phyloP scores from a whole-genome alignment of 805 yeast genomes.

The Candida loeiensis region DNA sequence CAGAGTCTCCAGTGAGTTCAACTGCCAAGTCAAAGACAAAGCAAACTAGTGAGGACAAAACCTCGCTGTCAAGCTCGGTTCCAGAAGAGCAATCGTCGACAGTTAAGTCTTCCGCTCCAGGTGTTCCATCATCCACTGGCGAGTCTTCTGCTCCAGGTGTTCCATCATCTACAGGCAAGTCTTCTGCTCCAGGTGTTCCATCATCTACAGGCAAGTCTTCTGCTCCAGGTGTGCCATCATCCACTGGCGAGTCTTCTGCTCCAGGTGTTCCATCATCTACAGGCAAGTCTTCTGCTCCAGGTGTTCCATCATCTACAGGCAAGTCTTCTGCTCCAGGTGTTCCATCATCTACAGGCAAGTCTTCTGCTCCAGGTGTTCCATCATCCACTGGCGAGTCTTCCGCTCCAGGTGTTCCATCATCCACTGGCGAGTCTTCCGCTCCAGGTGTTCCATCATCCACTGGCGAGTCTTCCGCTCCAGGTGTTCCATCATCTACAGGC shows the following conservation, averaged over 20 bases:
- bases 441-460: not conserved
- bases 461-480: not conserved
- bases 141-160: constrained; percentile 1
- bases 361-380: not conserved
- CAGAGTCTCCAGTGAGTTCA: no score
- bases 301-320: constrained; percentile 2
- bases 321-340: not conserved
- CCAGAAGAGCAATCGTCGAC: no score
- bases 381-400: not conserved
- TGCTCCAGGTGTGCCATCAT: constrained; percentile 3
- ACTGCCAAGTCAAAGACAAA: no score
- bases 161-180: constrained; percentile 1
- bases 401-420: not conserved
- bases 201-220: constrained; percentile 4
- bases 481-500: not conserved
- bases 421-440: not conserved
- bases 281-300: constrained; percentile 2
- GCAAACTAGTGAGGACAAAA: constrained; percentile 2
- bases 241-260: constrained; percentile 4
- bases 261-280: constrained; percentile 7
- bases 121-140: constrained; percentile 1
- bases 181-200: constrained; percentile 2
- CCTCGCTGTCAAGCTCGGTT: no score
- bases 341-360: not conserved
- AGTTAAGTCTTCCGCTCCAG: constrained; percentile 1